Evolutionary conservation across 2,329 filamentous ascomycete genomes (phyloP).

Genomic region (Zalaria sp.): DNA sequence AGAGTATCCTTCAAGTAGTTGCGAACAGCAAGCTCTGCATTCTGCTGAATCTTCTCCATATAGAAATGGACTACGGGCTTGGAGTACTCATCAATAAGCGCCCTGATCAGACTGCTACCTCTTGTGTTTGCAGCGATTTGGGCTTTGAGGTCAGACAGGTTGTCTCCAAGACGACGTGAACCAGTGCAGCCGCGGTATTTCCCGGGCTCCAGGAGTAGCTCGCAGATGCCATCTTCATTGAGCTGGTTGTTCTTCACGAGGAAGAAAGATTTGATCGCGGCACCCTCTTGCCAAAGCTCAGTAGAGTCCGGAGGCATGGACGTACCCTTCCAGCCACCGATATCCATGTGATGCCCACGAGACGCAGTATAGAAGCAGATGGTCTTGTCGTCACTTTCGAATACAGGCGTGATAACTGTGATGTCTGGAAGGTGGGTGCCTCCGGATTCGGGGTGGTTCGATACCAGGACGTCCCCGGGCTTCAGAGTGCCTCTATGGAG

Average conservation of each 20-base stretch:
- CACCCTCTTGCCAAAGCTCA: conserved; percentile 33
- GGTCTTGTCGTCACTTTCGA: conserved; percentile 8
- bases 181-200: conserved; percentile 18
- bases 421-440: conserved; percentile 18
- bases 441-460: conserved; percentile 15
- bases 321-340: conserved; percentile 16
- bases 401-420: conserved; percentile 15
- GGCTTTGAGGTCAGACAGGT: conserved; percentile 22
- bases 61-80: conserved; percentile 2
- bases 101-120: conserved; percentile 20
- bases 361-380: conserved; percentile 16
- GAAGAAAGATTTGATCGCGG: conserved; percentile 24
- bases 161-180: conserved; percentile 18
- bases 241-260: conserved; percentile 3
- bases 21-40: background rate
- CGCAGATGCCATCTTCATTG: conserved; percentile 3
- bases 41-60: background rate
- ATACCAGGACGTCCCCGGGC: conserved; percentile 15
- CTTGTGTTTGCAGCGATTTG: conserved; percentile 20
- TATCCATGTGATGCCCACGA: conserved; percentile 16
- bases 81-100: conserved; percentile 2
- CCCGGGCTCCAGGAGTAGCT: conserved; percentile 13
- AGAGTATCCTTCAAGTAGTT: background rate
- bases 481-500: conserved; percentile 9
- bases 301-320: conserved; percentile 31